Evolutionary conservation across 352 stramenopile genomes (phyloP).

Genomic region (Phytophthora syringae): DNA sequence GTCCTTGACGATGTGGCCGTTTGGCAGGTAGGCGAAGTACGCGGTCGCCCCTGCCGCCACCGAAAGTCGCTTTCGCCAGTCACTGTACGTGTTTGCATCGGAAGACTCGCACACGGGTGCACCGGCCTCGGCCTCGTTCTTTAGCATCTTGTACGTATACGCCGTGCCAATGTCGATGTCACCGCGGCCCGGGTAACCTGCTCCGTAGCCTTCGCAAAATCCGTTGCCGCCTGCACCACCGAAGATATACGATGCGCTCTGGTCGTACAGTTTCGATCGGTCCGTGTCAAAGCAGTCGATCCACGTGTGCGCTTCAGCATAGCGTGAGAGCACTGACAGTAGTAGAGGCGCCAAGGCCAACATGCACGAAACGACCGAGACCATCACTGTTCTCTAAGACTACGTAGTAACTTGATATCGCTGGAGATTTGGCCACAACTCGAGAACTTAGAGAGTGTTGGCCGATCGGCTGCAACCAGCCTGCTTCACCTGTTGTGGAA

Average conservation of each 20-base stretch:
- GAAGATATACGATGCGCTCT: slow-evolving; percentile 65
- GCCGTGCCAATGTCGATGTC: slow-evolving; percentile 46
- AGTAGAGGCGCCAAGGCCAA: slow-evolving; percentile 22
- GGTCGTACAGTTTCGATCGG: slow-evolving; percentile 66
- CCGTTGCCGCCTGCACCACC: slow-evolving; percentile 57
- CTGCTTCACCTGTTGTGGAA: slow-evolving; percentile 7
- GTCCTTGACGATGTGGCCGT: slow-evolving; percentile 63
- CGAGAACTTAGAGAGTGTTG: slow-evolving; percentile 29
- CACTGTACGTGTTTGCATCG: slow-evolving; percentile 54
- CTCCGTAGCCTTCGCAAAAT: slow-evolving; percentile 63
- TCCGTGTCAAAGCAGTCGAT: slow-evolving; percentile 71
- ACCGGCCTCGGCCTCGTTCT: slow-evolving; percentile 55
- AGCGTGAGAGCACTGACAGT: slow-evolving; percentile 16
- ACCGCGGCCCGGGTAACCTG: slow-evolving; percentile 56
- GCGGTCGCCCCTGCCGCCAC: slow-evolving; percentile 37
- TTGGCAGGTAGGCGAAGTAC: slow-evolving; percentile 58
- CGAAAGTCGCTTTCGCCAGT: slow-evolving; percentile 52
- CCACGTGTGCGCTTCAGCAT: slow-evolving; percentile 62
- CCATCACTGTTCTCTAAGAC: slow-evolving; percentile 18
- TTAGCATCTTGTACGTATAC: slow-evolving; percentile 69
- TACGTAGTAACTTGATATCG: slow-evolving; percentile 8
- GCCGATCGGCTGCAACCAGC: not conserved
- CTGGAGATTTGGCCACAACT: slow-evolving; percentile 13
- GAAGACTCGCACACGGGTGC: slow-evolving; percentile 47
- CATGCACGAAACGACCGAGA: slow-evolving; percentile 13